Evolutionary conservation across 306 rosid species (phyloP).

Genomic region (Castanospermum australe): DNA sequence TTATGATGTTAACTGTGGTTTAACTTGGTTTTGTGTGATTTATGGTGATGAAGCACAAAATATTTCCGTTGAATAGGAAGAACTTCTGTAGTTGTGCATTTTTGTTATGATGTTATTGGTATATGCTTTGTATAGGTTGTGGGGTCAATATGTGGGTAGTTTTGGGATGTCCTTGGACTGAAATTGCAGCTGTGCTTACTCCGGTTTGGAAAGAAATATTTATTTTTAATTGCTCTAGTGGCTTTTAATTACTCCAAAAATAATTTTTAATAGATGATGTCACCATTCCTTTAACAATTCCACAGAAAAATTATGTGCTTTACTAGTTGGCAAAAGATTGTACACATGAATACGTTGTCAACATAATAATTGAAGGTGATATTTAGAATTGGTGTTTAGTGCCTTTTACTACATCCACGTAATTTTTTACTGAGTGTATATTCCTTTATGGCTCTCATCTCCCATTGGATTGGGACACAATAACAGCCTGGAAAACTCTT

Average conservation of each 20-base stretch:
- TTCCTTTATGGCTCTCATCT: conserved; percentile 9
- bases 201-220: background rate
- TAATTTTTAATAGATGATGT: background rate
- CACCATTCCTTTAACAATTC: background rate
- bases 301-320: background rate
- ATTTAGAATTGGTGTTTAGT: background rate
- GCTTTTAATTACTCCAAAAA: background rate
- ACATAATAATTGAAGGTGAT: background rate
- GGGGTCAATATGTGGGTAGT: background rate
- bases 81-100: background rate
- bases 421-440: background rate
- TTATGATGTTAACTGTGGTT: background rate
- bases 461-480: background rate
- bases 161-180: background rate
- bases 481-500: background rate
- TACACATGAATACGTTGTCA: background rate
- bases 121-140: background rate
- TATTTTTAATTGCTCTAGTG: background rate
- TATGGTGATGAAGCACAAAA: background rate
- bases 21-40: background rate
- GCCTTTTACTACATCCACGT: background rate
- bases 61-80: background rate
- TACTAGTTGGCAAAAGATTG: background rate
- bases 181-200: background rate
- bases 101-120: background rate